Percentiles rank a stretch among this genome's conserved stretches.
phyloP scores from a whole-genome alignment of 441 rosid species.

The Euphorbia neoarborescens region DNA sequence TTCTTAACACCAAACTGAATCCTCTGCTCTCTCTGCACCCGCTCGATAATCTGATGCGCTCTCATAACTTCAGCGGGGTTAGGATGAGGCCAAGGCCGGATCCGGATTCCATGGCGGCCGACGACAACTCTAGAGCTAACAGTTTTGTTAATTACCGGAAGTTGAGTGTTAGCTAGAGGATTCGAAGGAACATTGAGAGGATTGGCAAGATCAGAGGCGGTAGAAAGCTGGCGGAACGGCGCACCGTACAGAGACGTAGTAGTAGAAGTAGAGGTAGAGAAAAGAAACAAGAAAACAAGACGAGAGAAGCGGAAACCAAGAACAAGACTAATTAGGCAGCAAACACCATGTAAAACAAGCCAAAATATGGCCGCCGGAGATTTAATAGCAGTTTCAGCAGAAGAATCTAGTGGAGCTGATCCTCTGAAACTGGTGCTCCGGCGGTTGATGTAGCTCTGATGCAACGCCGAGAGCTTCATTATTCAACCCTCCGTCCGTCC shows the following conservation, averaged over 20 bases:
- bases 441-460: constrained; percentile 72
- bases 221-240: constrained; percentile 43
- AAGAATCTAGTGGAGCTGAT: constrained; percentile 37
- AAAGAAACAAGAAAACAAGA: constrained; percentile 71
- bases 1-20: constrained; percentile 58
- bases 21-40: constrained; percentile 87
- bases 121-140: constrained; percentile 65
- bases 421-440: constrained; percentile 62
- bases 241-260: constrained; percentile 39
- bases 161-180: constrained; percentile 13
- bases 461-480: constrained; percentile 79
- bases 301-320: constrained; percentile 95
- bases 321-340: constrained; percentile 73
- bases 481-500: not conserved
- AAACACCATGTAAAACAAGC: constrained; percentile 63
- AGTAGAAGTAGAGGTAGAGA: constrained; percentile 38
- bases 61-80: constrained; percentile 80
- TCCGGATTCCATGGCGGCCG: constrained; percentile 98
- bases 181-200: constrained; percentile 12
- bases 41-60: constrained; percentile 79
- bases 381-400: constrained; percentile 50
- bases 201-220: constrained; percentile 26
- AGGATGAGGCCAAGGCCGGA: constrained; percentile 99
- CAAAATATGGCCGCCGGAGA: constrained; percentile 64
- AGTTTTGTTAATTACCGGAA: constrained; percentile 27